Base-by-base conservation (phyloP, 2,329 filamentous ascomycete genomes). In the Cladobotryum mycophilum region DNA sequence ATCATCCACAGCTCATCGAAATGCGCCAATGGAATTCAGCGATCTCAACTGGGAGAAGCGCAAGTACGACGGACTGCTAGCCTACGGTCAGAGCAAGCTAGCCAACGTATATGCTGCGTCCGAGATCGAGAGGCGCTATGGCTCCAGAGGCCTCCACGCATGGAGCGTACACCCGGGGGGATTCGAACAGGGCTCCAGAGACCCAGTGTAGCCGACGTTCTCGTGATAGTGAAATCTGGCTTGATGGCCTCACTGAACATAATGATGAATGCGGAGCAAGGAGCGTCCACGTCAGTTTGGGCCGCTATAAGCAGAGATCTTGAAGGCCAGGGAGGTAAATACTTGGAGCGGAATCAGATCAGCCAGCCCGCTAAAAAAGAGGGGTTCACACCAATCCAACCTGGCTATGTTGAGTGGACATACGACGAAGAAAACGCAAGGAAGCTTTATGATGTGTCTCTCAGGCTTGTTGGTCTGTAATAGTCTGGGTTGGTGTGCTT, bases 41-140 rank as follows among this genome's bases (percentile, higher is more conserved):
- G 55, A 61, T 9, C 49, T 60, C 41, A 61, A 62, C 30, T 58
- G 59, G 45, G 55, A 62, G 17, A 60, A 57, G n/a, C 41, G 53
- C 2, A 41, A 40, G 11, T 62, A 62, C 18, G 44, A 68, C 3
- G 65, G 65, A 0, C 66, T 60, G 49, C 37, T 49, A 1, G 65
- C 72, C 1, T 81, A 81, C 52, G 71, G 66, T 0, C 71, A 76
- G 55, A 65, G 67, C 45, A 82, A 81, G 56, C 68, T 70, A 0
- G 76, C 78, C 12, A 78, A 75, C 51, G 68, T 79, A 15, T 75
- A 70, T 55, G 71, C 75, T 47, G 71, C 76, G 3, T 77, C 74
- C 52, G 68, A 78, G 50, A 67, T 80, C 22, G 76, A 80, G 33
- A 67, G 76, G 1, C 67, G 67, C 0, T 80, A 76, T 54, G 73